phyloP scores from a whole-genome alignment of 352 stramenopile species.

The Globisporangium alternatum region DNA sequence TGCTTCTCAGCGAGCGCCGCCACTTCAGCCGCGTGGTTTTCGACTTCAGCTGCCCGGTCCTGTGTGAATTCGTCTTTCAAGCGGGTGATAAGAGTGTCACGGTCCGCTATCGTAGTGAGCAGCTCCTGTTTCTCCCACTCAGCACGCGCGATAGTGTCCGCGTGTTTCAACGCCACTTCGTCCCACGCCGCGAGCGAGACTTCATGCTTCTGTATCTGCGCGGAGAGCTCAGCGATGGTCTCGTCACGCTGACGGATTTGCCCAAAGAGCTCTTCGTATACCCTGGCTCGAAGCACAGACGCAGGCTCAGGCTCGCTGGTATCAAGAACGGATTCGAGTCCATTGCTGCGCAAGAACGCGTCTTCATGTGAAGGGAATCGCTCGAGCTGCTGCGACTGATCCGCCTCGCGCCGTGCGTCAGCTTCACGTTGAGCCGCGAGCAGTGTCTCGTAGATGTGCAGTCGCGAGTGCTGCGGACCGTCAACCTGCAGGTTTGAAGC shows the following conservation, averaged over 20 bases:
- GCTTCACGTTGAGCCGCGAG: constrained; percentile 3
- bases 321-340: constrained; percentile 1
- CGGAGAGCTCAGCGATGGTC: background rate
- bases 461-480: constrained; percentile 14
- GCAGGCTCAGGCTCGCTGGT: background rate
- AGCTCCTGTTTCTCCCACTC: constrained; percentile 1
- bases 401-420: background rate
- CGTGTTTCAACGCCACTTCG: background rate
- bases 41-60: background rate
- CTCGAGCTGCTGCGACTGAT: constrained; percentile 16
- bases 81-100: background rate
- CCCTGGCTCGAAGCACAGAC: background rate
- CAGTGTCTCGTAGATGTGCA: constrained; percentile 12
- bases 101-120: background rate
- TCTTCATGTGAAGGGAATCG: constrained; percentile 23
- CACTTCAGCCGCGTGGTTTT: constrained; percentile 4
- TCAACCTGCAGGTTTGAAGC: background rate
- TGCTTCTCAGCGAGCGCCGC: background rate
- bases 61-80: background rate
- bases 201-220: background rate
- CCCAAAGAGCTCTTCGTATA: constrained; percentile 15
- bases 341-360: constrained; percentile 2
- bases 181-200: constrained; percentile 11
- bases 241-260: constrained; percentile 3
- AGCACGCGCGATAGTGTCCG: background rate